Evolutionary conservation across 1,139 yeast species (phyloP).

Genomic region (Arxiozyma telluris): DNA sequence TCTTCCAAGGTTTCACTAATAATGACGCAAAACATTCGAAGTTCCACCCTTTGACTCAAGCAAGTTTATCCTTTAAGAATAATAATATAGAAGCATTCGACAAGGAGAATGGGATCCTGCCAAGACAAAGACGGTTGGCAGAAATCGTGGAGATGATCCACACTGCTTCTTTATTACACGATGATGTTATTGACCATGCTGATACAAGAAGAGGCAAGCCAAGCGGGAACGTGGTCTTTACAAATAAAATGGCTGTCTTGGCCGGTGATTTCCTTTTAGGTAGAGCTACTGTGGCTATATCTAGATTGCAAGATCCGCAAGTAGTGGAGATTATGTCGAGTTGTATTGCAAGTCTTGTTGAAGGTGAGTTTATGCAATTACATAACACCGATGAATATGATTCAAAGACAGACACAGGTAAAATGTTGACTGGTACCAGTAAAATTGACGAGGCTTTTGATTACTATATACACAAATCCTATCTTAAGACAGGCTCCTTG

Average conservation of each 20-base stretch:
- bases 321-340: conserved; percentile 92
- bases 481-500: conserved; percentile 86
- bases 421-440: conserved; percentile 16
- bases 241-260: conserved; percentile 93
- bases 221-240: conserved; percentile 86
- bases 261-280: conserved; percentile 96
- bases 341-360: conserved; percentile 92
- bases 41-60: not conserved
- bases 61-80: not conserved
- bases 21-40: not conserved
- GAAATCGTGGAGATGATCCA: conserved; percentile 98
- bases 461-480: conserved; percentile 89
- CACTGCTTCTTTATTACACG: conserved; percentile 93
- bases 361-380: conserved; percentile 97
- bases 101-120: conserved; percentile 59
- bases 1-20: conserved; percentile 56
- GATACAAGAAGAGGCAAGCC: conserved; percentile 88
- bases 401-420: not conserved
- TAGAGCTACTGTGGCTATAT: conserved; percentile 91
- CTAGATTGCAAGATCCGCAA: conserved; percentile 90
- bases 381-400: conserved; percentile 52
- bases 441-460: conserved; percentile 75
- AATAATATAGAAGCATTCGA: conserved; percentile 40
- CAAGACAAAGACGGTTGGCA: conserved; percentile 89
- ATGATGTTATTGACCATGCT: conserved; percentile 91